These are phyloP conservation scores for Candida gorgasii DNA, from an alignment of 805 yeast species.

Conservation along the genomic window DNA sequence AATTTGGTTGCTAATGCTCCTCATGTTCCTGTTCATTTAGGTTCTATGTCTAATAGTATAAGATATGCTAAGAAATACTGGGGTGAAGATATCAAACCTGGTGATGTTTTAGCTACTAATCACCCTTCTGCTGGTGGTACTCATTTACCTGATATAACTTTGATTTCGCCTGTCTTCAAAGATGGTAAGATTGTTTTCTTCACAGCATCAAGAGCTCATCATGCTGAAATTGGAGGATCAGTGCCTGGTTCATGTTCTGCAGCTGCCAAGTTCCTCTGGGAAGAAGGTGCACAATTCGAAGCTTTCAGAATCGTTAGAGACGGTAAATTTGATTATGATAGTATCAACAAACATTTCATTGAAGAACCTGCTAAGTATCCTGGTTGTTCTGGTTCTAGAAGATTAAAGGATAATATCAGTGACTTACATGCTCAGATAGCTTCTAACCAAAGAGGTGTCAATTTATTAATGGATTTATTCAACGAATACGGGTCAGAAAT, in stretches of 20 bases:
- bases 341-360: constrained; percentile 16
- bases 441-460: constrained; percentile 81
- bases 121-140: constrained; percentile 84
- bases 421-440: constrained; percentile 84
- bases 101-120: constrained; percentile 75
- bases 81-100: constrained; percentile 62
- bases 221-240: constrained; percentile 22
- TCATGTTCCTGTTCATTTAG: constrained; percentile 82
- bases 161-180: constrained; percentile 20
- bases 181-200: constrained; percentile 17
- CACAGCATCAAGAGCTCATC: constrained; percentile 22
- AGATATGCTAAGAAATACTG: constrained; percentile 63
- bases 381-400: constrained; percentile 20
- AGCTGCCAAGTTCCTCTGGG: constrained; percentile 15
- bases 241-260: constrained; percentile 19
- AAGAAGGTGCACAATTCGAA: constrained; percentile 20
- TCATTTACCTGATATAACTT: constrained; percentile 66
- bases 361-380: constrained; percentile 18
- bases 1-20: constrained; percentile 85
- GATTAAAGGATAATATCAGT: constrained; percentile 18
- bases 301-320: constrained; percentile 17
- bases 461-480: constrained; percentile 58
- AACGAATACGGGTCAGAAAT: constrained; percentile 58
- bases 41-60: constrained; percentile 82
- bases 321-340: constrained; percentile 20